Evolutionary conservation across 495 filamentous ascomycete species (phyloP).

Genomic region (Choiromyces venosus): DNA sequence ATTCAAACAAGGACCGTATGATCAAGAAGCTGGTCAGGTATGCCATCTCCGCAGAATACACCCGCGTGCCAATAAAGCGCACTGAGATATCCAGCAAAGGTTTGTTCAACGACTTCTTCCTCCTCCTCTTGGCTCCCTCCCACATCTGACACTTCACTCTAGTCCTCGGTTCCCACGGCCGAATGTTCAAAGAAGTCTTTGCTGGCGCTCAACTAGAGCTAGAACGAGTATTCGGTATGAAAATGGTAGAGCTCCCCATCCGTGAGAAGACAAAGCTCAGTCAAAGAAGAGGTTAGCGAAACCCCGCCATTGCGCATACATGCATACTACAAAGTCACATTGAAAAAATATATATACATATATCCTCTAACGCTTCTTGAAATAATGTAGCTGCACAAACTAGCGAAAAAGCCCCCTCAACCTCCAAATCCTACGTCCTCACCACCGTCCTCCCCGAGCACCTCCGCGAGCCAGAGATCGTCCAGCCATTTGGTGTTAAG

Average conservation of each 20-base stretch:
- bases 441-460: constrained; percentile 60
- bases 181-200: constrained; percentile 66
- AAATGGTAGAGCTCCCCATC: constrained; percentile 71
- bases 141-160: constrained; percentile 9
- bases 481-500: constrained; percentile 56
- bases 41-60: constrained; percentile 79
- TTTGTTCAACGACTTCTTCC: constrained; percentile 37
- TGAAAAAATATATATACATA: no score
- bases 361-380: not conserved
- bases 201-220: constrained; percentile 62
- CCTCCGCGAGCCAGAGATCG: constrained; percentile 60
- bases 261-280: constrained; percentile 71
- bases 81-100: constrained; percentile 71
- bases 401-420: constrained; percentile 47
- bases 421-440: constrained; percentile 70
- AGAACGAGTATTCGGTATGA: constrained; percentile 69
- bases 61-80: constrained; percentile 69
- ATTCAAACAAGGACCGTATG: constrained; percentile 56
- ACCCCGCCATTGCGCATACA: not conserved
- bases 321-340: not conserved
- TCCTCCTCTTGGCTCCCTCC: constrained; percentile 11
- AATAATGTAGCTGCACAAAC: constrained; percentile 54
- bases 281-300: constrained; percentile 59
- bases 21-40: constrained; percentile 89
- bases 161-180: constrained; percentile 53